phyloP scores from a whole-genome alignment of 768 basidiomycete genomes.

The Suillus discolor region DNA sequence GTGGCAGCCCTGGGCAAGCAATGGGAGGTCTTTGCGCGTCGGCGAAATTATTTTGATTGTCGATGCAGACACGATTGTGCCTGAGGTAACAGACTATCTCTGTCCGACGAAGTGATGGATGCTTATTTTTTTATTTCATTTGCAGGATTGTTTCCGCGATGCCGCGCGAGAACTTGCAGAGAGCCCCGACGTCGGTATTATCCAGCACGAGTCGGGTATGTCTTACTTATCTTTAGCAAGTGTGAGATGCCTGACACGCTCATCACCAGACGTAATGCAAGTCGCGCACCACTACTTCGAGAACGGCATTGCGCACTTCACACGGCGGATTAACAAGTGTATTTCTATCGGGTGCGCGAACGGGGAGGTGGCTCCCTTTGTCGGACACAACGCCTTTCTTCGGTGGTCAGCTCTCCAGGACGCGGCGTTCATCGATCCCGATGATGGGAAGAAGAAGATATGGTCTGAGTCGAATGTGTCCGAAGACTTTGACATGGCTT shows the following conservation, averaged over 20 bases:
- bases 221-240: neutral
- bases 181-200: conserved; percentile 87
- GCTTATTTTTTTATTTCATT: neutral
- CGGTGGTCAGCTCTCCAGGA: conserved; percentile 63
- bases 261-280: conserved; percentile 53
- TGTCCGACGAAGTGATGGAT: neutral
- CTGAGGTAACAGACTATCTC: conserved; percentile 47
- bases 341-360: conserved; percentile 41
- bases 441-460: conserved; percentile 50
- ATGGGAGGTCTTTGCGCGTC: conserved; percentile 73
- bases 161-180: conserved; percentile 79
- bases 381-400: conserved; percentile 55
- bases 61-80: conserved; percentile 85
- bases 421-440: conserved; percentile 52
- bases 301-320: conserved; percentile 52
- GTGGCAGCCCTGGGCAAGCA: conserved; percentile 78
- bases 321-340: conserved; percentile 48
- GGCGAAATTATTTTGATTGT: conserved; percentile 83
- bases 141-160: conserved; percentile 81
- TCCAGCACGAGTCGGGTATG: conserved; percentile 83
- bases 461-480: conserved; percentile 63
- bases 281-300: conserved; percentile 56
- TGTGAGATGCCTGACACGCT: neutral
- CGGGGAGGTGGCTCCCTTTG: conserved; percentile 46
- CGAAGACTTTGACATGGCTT: conserved; percentile 66